Base-by-base conservation (phyloP, 164 flowering plant genomes). In the Amborella trichopoda region DNA sequence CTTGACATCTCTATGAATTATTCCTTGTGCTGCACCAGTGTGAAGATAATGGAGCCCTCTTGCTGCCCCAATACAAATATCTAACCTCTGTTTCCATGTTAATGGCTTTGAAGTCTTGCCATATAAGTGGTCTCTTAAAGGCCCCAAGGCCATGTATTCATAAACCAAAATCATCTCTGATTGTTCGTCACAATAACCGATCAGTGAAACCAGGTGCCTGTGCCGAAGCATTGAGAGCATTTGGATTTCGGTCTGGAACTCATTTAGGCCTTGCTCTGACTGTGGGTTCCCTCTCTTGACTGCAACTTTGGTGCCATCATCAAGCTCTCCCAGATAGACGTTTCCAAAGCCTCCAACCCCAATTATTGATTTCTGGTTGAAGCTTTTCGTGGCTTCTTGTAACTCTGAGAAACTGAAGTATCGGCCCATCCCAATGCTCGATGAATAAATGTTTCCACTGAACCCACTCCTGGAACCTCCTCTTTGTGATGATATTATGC, bases 341-440 rank as follows among this genome's bases (percentile, higher is more conserved):
- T 52, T 58, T 2, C 62, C 62, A 14, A 58, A 58, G 18, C 62
- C 62, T 6, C 62, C 62, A 2, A 51, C 56, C 18, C 62, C 62
- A 22, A 58, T 52, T 20, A 58, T 28, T 19, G 52, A 50, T 2
- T 58, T 52, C 26, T 38, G 36, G 44, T 58, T 52, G 21, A 45
- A 58, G 27, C 46, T 45, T 47, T 52, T 52, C 6, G 62, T 58
- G 6, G 62, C 62, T 17, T 76, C 89, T 36, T 69, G 72, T 23
- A 84, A 30, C 58, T 84, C 86, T 1, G 71, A 43, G 2, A 84
- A 64, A 9, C 86, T 62, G 60, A 81, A 78, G 58, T 63, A 74
- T 37, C 89, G 55, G 28, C 90, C 94, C 2, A 83, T 53, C 8
- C 89, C 89, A 18, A 62, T 44, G 4, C 74, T 65, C 11, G 89